Evolutionary conservation across 1,284 basidiomycete genomes (phyloP), one percentile per base, ranked within the genome.

Genomic region (Kwoniella shivajii): DNA sequence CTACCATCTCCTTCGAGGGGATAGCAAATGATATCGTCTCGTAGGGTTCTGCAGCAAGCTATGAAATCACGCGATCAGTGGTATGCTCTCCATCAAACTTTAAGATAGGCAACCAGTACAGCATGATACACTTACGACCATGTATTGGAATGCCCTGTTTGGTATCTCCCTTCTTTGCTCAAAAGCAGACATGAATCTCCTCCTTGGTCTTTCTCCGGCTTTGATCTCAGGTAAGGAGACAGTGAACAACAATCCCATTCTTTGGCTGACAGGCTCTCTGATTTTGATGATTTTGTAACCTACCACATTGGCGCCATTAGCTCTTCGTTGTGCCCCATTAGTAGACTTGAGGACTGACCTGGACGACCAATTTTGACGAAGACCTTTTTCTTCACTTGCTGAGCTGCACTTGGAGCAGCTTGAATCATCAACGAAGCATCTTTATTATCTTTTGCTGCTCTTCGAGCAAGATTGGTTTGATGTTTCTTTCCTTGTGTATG

Each of bases 401-500:
- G 57, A 22, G 65, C 54, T 18, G 65, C 54, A 6, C 61, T 84
- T 5, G 76, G 71, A 73, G 87, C 86, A 18, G 89, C 88, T 6
- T 88, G 87, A 56, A 92, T 87, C 82, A 90, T 88, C 61, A 95
- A 79, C 73, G 90, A 87, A 0, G 87, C 86, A 71, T 98, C 93
- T 74, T 97, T 95, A 50, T 92, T 89, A 81, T 99, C 96, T 55
- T 88, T 85, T 11, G 95, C 95, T 0, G 96, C 96, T 66, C 96
- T 87, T 43, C 96, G 85, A 4, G 95, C 96, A 33, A 99, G 86
- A 74, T 99, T 99, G 1, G 95, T 97, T 77, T 99, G 96, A 74
- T 99, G 96, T 77, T 99, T 99, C 81, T 99, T 99, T 29, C 96
- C 96, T 81, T 99, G 96, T 0, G 96, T 99, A 69, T 99, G 96